Evolutionary conservation across 352 stramenopile genomes (phyloP), one percentile per base, ranked within the genome.

Genomic region (Discostella stelligera): DNA sequence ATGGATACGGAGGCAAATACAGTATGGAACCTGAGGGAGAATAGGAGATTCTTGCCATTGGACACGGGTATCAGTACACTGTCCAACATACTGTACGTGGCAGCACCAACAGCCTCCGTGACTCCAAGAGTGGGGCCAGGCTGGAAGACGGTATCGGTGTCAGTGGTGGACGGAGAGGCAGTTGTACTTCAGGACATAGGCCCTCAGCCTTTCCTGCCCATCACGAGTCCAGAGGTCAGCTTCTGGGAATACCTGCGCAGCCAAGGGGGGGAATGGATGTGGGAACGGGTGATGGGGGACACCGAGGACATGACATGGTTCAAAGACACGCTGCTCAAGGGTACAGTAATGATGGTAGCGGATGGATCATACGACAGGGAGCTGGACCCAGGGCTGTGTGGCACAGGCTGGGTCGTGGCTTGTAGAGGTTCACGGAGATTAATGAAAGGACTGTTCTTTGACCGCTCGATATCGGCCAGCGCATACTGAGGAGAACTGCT

Each of bases 401-500:
- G 30, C 7, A 32, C 55, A 9, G 55, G 32, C 0, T 64, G 55
- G 55, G 4, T 50, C 2, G n/a, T 64, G 7, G 9, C 6, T 13
- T 64, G 55, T 16, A 64, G 4, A 30, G 4, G 13, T 1, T 23
- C 55, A 7, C 0, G 27, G 0, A 39, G n/a, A 0, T 30, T 46
- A 10, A 9, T 68, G 11, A n/a, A 16, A 23, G 49, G 49, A 11
- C 23, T 16, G 6, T 55, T 55, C 14, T 55, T 55, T 16, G 16
- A 55, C 1, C n/a, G 20, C 4, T 55, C 49, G 7, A 1, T 11
- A 1, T 49, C 23, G 4, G 55, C 55, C 14, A 46, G 55, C n/a
- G 27, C 30, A n/a, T 63, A 63, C 30, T 23, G 55, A 48, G 55
- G 55, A 4, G 25, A 63, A 63, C 55, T 63, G 6, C 27, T 63